Conservation (phyloP, 495 filamentous ascomycete species). For the Paragyromitra xinjiangensis region DNA sequence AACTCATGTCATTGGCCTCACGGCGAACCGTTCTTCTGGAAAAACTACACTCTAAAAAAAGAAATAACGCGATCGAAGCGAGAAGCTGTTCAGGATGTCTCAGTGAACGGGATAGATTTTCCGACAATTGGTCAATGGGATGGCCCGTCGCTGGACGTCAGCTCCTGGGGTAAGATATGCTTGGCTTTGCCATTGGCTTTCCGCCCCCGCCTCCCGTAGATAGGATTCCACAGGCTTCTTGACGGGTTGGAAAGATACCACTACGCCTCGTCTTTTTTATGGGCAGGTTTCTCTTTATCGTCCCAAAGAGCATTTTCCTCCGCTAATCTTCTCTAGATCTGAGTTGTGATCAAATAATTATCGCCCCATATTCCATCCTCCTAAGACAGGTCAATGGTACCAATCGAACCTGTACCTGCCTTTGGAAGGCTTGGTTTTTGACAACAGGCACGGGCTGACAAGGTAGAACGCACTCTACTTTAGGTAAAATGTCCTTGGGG, state of each 20-base stretch:
- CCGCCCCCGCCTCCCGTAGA: neutral
- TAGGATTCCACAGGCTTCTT: neutral
- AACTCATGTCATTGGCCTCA: constrained; percentile 30
- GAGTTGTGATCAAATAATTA: constrained; percentile 10
- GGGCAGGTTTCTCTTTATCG: constrained; percentile 20
- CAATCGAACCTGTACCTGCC: constrained; percentile 7
- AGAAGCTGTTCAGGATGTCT: constrained; percentile 8
- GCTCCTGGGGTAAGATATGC: neutral
- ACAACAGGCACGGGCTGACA: neutral
- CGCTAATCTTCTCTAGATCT: constrained; percentile 14
- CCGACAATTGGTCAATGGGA: neutral
- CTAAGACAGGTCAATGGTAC: neutral
- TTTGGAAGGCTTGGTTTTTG: constrained; percentile 19
- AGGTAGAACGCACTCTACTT: neutral
- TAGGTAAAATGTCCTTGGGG: neutral
- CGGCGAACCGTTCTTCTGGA: constrained; percentile 22
- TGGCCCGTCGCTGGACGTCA: constrained; percentile 3
- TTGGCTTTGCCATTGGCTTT: constrained; percentile 6
- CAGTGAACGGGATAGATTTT: constrained; percentile 3
- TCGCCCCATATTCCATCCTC: constrained; percentile 23
- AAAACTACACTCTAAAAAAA: constrained; percentile 39
- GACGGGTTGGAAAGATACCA: constrained; percentile 13
- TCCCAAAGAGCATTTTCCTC: constrained; percentile 6
- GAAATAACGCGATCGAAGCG: constrained; percentile 27
- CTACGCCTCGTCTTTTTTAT: neutral